Conservation (phyloP, 352 stramenopile genomes). For the Phytophthora rubi region DNA sequence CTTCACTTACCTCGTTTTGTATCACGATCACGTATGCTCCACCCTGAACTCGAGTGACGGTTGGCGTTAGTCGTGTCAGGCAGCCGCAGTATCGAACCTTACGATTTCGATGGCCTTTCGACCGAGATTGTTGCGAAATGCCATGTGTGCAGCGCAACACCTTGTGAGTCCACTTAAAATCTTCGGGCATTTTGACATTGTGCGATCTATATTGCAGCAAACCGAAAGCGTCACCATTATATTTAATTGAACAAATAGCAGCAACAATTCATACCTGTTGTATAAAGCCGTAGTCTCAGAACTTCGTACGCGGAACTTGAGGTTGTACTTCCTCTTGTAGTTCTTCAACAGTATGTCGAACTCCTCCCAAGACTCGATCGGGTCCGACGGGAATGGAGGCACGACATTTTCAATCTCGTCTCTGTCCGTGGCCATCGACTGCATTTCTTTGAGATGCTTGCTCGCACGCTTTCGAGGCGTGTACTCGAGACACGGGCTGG, state of each 20-base stretch:
- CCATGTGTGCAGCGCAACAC: constrained; percentile 19
- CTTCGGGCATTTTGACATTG: background rate
- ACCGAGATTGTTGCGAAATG: constrained; percentile 7
- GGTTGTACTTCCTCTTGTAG: background rate
- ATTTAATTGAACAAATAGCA: background rate
- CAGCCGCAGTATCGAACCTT: constrained; percentile 12
- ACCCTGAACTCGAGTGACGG: background rate
- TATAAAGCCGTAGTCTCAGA: background rate
- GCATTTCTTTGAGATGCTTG: background rate
- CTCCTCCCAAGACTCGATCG: background rate
- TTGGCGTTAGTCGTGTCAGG: background rate
- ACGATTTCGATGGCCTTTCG: constrained; percentile 8
- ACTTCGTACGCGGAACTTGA: background rate
- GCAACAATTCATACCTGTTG: background rate
- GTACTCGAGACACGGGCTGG: background rate
- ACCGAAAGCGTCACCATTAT: background rate
- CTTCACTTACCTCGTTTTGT: background rate
- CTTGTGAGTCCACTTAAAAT: constrained; percentile 7
- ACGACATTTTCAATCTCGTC: background rate
- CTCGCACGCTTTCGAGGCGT: background rate
- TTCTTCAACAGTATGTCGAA: background rate
- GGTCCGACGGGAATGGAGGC: background rate
- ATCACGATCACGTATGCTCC: background rate
- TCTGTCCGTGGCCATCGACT: background rate
- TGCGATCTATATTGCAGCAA: background rate